These are phyloP conservation scores for Leptomonas seymouri DNA, from an alignment of 208 protist species.

Conservation along the genomic window DNA sequence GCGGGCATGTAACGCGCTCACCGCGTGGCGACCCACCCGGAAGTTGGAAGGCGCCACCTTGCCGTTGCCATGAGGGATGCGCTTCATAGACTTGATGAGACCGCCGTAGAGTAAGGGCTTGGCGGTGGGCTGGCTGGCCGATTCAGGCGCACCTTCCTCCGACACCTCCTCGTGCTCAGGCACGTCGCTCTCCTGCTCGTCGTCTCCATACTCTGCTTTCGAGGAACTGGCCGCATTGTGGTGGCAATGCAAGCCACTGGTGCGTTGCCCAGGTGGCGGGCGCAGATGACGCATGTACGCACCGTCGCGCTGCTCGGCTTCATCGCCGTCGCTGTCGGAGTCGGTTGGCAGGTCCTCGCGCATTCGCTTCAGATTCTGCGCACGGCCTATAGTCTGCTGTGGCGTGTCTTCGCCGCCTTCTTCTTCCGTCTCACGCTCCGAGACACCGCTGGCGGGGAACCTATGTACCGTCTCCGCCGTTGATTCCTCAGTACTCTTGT, in stretches of 20 bases:
- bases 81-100: slow-evolving; percentile 58
- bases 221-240: neutral
- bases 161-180: neutral
- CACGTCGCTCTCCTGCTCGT: neutral
- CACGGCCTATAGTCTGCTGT: neutral
- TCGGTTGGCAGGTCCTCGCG: slow-evolving; percentile 34
- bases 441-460: neutral
- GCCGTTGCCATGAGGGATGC: slow-evolving; percentile 2
- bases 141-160: neutral
- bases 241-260: neutral
- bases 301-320: slow-evolving; percentile 22
- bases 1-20: slow-evolving; percentile 42
- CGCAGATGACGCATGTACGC: slow-evolving; percentile 13
- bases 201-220: neutral
- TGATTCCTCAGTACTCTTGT: neutral
- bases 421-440: slow-evolving; percentile 1
- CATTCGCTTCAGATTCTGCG: slow-evolving; percentile 22
- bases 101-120: slow-evolving; percentile 44
- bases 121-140: neutral
- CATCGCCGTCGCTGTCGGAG: slow-evolving; percentile 29
- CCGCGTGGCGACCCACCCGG: slow-evolving; percentile 45
- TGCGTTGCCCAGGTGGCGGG: neutral
- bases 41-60: neutral
- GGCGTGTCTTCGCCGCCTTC: neutral
- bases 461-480: neutral